A percentile compares a stretch with the other conserved stretches of the same genome.
Evolutionary conservation across 2,329 filamentous ascomycete species (phyloP).

Genomic region (Fusarium pininemorale): DNA sequence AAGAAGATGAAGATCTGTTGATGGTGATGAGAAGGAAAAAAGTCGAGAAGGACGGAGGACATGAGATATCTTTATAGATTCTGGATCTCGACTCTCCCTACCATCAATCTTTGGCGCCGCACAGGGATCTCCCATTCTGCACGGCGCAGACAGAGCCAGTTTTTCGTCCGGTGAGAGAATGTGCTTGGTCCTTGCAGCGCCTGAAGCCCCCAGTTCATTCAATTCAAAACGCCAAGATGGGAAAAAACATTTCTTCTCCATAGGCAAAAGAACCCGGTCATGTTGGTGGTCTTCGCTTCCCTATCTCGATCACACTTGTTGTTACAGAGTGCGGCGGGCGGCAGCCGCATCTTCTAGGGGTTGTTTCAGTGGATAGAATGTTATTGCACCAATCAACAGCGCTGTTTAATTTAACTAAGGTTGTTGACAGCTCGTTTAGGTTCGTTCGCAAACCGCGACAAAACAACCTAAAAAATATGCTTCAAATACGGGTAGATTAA

Average conservation of each 20-base stretch:
- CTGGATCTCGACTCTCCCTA: neutral
- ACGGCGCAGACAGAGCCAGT: neutral
- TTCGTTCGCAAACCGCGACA: neutral
- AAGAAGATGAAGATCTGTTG: slow-evolving; percentile 29
- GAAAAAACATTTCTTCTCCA: slow-evolving; percentile 5
- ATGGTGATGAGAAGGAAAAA: slow-evolving; percentile 1
- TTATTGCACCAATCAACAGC: slow-evolving; percentile 8
- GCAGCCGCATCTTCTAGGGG: neutral
- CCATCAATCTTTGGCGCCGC: neutral
- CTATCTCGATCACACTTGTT: neutral
- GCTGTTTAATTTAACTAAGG: slow-evolving; percentile 3
- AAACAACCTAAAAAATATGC: slow-evolving; percentile 26
- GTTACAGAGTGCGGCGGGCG: slow-evolving; percentile 16
- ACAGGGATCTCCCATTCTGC: neutral
- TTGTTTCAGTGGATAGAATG: slow-evolving; percentile 7
- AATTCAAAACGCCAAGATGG: neutral
- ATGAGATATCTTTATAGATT: slow-evolving; percentile 18
- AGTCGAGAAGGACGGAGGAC: neutral
- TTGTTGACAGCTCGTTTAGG: neutral
- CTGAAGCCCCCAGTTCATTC: neutral
- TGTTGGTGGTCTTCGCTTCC: neutral
- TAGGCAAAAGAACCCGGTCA: neutral
- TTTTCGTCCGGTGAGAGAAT: slow-evolving; percentile 4
- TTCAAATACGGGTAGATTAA: neutral
- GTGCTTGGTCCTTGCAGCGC: neutral